phyloP scores from a whole-genome alignment of 345 rosid species.

The Cardamine resedifolia region DNA sequence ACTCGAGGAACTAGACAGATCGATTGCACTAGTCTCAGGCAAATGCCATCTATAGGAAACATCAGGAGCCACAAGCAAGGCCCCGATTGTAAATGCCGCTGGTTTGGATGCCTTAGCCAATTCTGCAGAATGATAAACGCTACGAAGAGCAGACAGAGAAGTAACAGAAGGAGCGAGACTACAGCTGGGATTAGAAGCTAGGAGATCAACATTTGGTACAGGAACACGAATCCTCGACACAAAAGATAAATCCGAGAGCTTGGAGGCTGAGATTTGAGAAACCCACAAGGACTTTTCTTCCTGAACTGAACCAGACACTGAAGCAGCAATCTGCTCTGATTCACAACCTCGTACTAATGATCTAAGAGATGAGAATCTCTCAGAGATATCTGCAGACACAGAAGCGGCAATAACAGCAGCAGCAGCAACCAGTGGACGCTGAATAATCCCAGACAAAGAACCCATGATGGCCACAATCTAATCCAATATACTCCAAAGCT shows the following conservation, averaged over 20 bases:
- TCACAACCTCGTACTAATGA: slow-evolving; percentile 40
- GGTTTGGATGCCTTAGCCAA: slow-evolving; percentile 70
- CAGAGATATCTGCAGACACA: slow-evolving; percentile 63
- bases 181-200: slow-evolving; percentile 37
- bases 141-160: slow-evolving; percentile 51
- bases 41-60: slow-evolving; percentile 88
- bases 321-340: slow-evolving; percentile 45
- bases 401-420: slow-evolving; percentile 79
- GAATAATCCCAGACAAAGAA: slow-evolving; percentile 73
- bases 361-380: slow-evolving; percentile 48
- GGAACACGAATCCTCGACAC: slow-evolving; percentile 54
- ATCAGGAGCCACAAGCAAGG: slow-evolving; percentile 51
- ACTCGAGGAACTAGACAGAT: slow-evolving; percentile 51
- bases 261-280: slow-evolving; percentile 55
- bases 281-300: slow-evolving; percentile 54
- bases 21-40: slow-evolving; percentile 63
- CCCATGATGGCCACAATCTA: slow-evolving; percentile 50
- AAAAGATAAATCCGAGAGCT: slow-evolving; percentile 64
- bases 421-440: slow-evolving; percentile 86
- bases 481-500: slow-evolving; percentile 30
- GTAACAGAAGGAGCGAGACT: slow-evolving; percentile 39
- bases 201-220: slow-evolving; percentile 54
- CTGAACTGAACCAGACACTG: slow-evolving; percentile 39
- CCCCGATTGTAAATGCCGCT: slow-evolving; percentile 28
- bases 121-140: slow-evolving; percentile 65